Percentiles rank a stretch among this genome's conserved stretches.
These are phyloP conservation scores for Nepenthes alata DNA, from an alignment of 179 eudicot species.

Conservation along the genomic window DNA sequence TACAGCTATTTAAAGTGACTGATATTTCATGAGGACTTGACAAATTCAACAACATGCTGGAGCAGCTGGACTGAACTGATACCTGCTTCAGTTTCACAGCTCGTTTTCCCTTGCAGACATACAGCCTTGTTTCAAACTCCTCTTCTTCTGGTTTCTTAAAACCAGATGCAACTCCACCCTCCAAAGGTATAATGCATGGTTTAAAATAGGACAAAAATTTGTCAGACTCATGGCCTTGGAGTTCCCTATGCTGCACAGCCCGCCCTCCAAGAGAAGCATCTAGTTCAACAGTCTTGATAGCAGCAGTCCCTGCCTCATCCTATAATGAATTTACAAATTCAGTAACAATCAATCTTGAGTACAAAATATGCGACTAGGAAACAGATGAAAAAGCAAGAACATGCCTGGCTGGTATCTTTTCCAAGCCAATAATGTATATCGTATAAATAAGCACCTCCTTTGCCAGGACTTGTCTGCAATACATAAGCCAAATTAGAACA, in stretches of 20 bases:
- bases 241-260: slow-evolving; percentile 90
- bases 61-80: slow-evolving; percentile 3
- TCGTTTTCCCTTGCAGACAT: slow-evolving; percentile 84
- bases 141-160: slow-evolving; percentile 76
- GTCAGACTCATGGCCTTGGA: slow-evolving; percentile 87
- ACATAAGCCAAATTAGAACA: not conserved
- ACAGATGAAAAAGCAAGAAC: slow-evolving; percentile 3
- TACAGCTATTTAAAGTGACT: not conserved
- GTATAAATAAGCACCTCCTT: slow-evolving; percentile 84
- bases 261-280: slow-evolving; percentile 90
- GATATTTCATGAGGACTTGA: not conserved
- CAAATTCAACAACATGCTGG: not conserved
- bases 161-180: slow-evolving; percentile 96
- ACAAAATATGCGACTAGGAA: slow-evolving; percentile 1
- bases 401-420: slow-evolving; percentile 95
- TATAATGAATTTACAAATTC: slow-evolving; percentile 9
- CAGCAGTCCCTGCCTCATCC: slow-evolving; percentile 99
- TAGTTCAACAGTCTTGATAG: slow-evolving; percentile 90
- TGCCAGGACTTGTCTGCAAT: slow-evolving; percentile 73
- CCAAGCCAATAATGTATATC: slow-evolving; percentile 99
- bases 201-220: slow-evolving; percentile 86
- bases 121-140: slow-evolving; percentile 80
- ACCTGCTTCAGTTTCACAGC: slow-evolving; percentile 89
- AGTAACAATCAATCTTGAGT: slow-evolving; percentile 5
- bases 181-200: slow-evolving; percentile 89